Evolutionary conservation across 805 yeast species (phyloP).

Genomic region (Wickerhamomyces bisporus): DNA sequence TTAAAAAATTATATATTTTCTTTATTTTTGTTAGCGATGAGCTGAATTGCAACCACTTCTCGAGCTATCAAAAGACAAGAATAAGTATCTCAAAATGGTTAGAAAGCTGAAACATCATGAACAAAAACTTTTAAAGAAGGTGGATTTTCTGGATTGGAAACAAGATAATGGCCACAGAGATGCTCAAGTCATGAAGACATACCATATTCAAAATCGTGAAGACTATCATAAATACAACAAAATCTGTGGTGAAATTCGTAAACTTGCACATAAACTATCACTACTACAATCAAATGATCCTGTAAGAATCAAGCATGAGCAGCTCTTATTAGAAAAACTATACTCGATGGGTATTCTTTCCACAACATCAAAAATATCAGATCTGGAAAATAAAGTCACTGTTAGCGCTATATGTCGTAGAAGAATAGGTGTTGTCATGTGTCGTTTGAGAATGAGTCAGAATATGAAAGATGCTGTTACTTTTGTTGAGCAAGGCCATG

Average conservation of each 20-base stretch:
- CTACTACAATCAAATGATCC: constrained; percentile 85
- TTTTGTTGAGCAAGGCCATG: constrained; percentile 95
- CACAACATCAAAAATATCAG: constrained; percentile 85
- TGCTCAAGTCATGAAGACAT: constrained; percentile 92
- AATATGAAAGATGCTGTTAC: constrained; percentile 84
- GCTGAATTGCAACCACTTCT: no score
- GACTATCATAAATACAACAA: constrained; percentile 93
- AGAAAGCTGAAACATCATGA: constrained; percentile 92
- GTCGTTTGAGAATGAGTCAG: constrained; percentile 90
- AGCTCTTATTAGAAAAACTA: constrained; percentile 78
- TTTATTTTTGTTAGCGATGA: not conserved
- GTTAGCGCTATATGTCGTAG: constrained; percentile 92
- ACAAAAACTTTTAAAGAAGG: constrained; percentile 89
- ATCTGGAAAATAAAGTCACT: constrained; percentile 84
- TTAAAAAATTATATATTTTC: not conserved
- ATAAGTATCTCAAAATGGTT: constrained; percentile 52
- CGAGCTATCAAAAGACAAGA: not conserved
- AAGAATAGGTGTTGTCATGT: constrained; percentile 91
- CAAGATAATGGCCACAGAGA: constrained; percentile 94
- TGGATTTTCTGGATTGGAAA: constrained; percentile 96
- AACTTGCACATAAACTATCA: constrained; percentile 80
- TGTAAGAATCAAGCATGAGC: constrained; percentile 82
- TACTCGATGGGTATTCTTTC: constrained; percentile 85
- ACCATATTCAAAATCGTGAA: constrained; percentile 90
- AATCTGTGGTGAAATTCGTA: constrained; percentile 87